These are phyloP conservation scores for Puccinellia tenuiflora DNA, from an alignment of 176 grass and related monocot species.

Conservation along the genomic window DNA sequence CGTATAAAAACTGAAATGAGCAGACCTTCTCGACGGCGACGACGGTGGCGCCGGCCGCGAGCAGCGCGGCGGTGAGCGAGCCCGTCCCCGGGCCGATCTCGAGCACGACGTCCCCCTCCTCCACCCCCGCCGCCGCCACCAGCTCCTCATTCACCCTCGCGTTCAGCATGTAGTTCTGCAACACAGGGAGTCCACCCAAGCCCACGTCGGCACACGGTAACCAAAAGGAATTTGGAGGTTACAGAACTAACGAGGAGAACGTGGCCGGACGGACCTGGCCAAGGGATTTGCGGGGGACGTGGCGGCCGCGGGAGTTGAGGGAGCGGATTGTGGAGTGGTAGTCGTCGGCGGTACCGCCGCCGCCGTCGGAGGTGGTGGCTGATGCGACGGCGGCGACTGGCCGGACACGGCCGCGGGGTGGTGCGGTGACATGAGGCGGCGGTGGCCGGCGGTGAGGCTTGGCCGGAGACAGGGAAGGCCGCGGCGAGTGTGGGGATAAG, in stretches of 20 bases:
- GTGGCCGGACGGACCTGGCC: slow-evolving; percentile 51
- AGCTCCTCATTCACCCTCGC: slow-evolving; percentile 73
- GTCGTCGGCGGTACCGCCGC: slow-evolving; percentile 23
- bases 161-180: slow-evolving; percentile 89
- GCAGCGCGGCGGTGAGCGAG: slow-evolving; percentile 67
- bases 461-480: slow-evolving; percentile 17
- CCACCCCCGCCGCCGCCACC: slow-evolving; percentile 43
- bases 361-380: neutral
- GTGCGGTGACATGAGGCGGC: neutral
- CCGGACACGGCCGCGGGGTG: neutral
- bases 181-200: neutral
- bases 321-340: slow-evolving; percentile 77
- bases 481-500: slow-evolving; percentile 36
- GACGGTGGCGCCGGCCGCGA: slow-evolving; percentile 62
- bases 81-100: slow-evolving; percentile 90
- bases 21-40: slow-evolving; percentile 79
- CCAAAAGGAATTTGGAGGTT: no score
- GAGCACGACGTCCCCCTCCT: slow-evolving; percentile 75
- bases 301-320: slow-evolving; percentile 76
- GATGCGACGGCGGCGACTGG: neutral
- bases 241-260: neutral
- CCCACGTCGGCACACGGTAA: neutral
- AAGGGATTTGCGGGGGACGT: slow-evolving; percentile 78
- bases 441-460: slow-evolving; percentile 21
- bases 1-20: neutral